phyloP scores from a whole-genome alignment of 148 eudicot genomes.

The Fallopia convolvulus region DNA sequence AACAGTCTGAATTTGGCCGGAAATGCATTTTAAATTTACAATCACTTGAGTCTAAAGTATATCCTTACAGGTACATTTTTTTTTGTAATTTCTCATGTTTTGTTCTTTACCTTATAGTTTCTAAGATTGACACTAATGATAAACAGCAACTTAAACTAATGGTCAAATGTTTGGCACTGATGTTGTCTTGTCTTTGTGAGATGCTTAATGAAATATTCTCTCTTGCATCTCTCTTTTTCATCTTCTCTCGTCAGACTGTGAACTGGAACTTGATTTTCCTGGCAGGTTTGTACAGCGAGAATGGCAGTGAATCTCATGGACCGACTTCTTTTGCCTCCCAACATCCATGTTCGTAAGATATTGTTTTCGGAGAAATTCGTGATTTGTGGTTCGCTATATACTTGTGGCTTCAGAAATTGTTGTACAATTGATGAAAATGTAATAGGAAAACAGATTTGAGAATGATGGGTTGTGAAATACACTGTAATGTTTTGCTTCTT shows the following conservation, averaged over 20 bases:
- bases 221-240: not conserved
- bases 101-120: not conserved
- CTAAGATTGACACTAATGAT: not conserved
- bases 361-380: not conserved
- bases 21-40: not conserved
- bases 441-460: not conserved
- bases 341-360: not conserved
- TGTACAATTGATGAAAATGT: constrained; percentile 7
- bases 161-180: not conserved
- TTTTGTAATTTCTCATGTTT: not conserved
- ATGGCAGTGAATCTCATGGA: not conserved
- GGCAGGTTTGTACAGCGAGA: constrained; percentile 10
- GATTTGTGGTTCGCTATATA: not conserved
- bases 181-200: not conserved
- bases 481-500: not conserved
- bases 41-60: not conserved
- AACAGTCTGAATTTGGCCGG: constrained; percentile 8
- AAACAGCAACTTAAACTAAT: not conserved
- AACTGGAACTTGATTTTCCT: not conserved
- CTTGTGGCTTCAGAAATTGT: not conserved
- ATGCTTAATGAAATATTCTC: not conserved
- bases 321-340: not conserved
- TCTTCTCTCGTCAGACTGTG: not conserved
- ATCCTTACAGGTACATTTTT: not conserved
- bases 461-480: not conserved